These are phyloP conservation scores for Berberis thunbergii DNA, from an alignment of 164 flowering plant species.

Conservation along the genomic window DNA sequence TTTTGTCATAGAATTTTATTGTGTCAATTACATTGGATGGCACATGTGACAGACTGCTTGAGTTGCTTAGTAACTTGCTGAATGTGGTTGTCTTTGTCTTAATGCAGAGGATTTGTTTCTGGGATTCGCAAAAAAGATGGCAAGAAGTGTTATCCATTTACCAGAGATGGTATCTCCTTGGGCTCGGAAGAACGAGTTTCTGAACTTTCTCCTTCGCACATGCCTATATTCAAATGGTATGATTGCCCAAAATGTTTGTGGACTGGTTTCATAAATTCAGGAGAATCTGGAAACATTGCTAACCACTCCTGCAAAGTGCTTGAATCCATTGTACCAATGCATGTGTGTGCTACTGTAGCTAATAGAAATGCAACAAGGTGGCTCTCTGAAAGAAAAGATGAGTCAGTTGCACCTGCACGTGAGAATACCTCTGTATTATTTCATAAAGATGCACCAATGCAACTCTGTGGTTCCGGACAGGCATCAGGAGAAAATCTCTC, in stretches of 20 bases:
- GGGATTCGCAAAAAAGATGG: conserved; percentile 42
- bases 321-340: too few species aligned
- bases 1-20: too few species aligned
- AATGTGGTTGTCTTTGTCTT: background rate
- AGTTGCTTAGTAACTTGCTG: background rate
- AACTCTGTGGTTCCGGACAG: conserved; percentile 14
- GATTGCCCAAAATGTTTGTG: too few species aligned
- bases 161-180: background rate
- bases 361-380: conserved; percentile 18
- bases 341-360: too few species aligned
- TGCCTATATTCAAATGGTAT: conserved; percentile 32
- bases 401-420: background rate
- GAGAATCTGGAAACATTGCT: too few species aligned
- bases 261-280: too few species aligned
- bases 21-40: too few species aligned
- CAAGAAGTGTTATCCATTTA: conserved; percentile 52
- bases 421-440: conserved; percentile 1
- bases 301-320: too few species aligned
- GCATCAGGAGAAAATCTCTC: conserved; percentile 1
- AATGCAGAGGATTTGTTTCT: conserved; percentile 59
- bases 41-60: background rate
- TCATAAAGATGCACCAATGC: conserved; percentile 12
- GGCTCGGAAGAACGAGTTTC: conserved; percentile 13
- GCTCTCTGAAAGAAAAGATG: background rate
- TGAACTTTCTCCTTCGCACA: conserved; percentile 45